phyloP scores from a whole-genome alignment of 495 filamentous ascomycete genomes.

The Hypoxylon lenormandii region DNA sequence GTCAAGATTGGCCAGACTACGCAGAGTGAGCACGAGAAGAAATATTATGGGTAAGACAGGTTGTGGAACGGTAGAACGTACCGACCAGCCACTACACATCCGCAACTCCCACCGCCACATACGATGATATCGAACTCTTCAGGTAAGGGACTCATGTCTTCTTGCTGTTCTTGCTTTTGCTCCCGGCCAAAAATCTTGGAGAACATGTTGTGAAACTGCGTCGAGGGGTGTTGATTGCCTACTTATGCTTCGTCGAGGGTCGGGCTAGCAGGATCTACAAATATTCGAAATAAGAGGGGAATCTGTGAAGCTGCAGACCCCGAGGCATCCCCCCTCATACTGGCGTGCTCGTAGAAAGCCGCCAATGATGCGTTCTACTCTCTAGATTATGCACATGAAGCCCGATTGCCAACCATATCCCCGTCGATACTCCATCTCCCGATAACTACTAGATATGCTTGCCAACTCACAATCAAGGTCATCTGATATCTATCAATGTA shows the following conservation, averaged over 20 bases:
- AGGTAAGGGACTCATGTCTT: constrained; percentile 60
- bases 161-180: constrained; percentile 23
- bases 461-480: constrained; percentile 41
- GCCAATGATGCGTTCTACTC: constrained; percentile 32
- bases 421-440: constrained; percentile 25
- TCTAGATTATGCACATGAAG: constrained; percentile 7
- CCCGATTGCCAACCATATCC: constrained; percentile 23
- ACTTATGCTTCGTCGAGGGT: constrained; percentile 44
- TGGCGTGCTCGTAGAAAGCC: constrained; percentile 14
- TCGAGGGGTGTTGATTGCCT: constrained; percentile 19
- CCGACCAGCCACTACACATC: constrained; percentile 81
- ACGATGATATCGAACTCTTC: constrained; percentile 88
- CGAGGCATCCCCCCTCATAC: constrained; percentile 4
- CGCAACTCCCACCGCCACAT: constrained; percentile 76
- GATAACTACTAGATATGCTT: constrained; percentile 18
- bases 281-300: constrained; percentile 43
- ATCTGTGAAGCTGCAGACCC: constrained; percentile 18
- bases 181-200: constrained; percentile 31
- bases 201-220: constrained; percentile 36
- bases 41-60: not conserved
- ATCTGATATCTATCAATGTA: constrained; percentile 50
- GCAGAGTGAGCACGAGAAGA: constrained; percentile 11
- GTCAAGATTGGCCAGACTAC: constrained; percentile 80
- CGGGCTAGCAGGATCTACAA: constrained; percentile 28
- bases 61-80: constrained; percentile 33